These are phyloP conservation scores for Hymenoscyphus scutula DNA, from an alignment of 2,329 filamentous ascomycete species.

Conservation along the genomic window DNA sequence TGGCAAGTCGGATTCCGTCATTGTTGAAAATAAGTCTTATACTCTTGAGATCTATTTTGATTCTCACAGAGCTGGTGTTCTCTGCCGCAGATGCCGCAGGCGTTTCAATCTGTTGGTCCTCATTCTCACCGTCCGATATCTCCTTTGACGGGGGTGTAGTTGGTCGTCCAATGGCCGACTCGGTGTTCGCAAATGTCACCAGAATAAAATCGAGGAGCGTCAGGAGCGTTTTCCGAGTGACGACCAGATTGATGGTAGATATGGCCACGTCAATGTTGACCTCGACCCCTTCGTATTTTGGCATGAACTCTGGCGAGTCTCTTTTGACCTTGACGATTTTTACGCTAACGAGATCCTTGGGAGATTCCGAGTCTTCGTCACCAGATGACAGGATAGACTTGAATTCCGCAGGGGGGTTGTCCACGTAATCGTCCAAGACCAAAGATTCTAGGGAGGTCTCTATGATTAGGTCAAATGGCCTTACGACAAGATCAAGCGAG, in stretches of 20 bases:
- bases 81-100: slow-evolving; percentile 34
- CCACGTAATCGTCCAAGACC: slow-evolving; percentile 91
- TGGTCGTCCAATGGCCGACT: slow-evolving; percentile 39
- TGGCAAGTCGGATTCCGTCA: slow-evolving; percentile 91
- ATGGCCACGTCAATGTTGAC: slow-evolving; percentile 89
- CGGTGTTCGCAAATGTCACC: slow-evolving; percentile 76
- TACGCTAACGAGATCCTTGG: slow-evolving; percentile 79
- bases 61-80: slow-evolving; percentile 61
- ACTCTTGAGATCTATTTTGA: slow-evolving; percentile 90
- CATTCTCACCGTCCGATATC: slow-evolving; percentile 39
- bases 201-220: slow-evolving; percentile 93
- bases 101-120: slow-evolving; percentile 34
- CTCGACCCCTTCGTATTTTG: slow-evolving; percentile 87
- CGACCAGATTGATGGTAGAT: slow-evolving; percentile 93
- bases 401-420: slow-evolving; percentile 83
- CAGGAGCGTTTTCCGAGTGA: slow-evolving; percentile 88
- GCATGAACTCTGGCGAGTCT: slow-evolving; percentile 88
- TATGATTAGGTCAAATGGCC: slow-evolving; percentile 89
- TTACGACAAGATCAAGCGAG: slow-evolving; percentile 79
- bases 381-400: slow-evolving; percentile 94
- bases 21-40: slow-evolving; percentile 96
- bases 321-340: slow-evolving; percentile 89
- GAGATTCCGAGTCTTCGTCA: slow-evolving; percentile 68
- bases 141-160: slow-evolving; percentile 38
- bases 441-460: slow-evolving; percentile 85